A percentile compares a stretch with the other conserved stretches of the same genome.
Conservation (phyloP, 257 asterid genomes). For the Nicotiana noctiflora region DNA sequence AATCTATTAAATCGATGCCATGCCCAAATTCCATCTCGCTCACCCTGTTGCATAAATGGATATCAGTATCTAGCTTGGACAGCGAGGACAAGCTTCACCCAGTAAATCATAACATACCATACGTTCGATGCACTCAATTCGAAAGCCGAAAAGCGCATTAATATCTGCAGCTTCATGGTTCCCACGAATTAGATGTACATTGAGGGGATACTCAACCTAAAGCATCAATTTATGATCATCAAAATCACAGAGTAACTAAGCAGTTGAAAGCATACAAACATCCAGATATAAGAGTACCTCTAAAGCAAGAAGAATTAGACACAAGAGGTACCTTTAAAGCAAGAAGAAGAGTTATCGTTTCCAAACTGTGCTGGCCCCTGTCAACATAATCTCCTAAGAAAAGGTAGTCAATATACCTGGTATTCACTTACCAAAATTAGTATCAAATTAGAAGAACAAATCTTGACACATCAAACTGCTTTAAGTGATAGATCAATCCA, state of each 20-base stretch:
- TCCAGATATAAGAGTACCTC: slow-evolving; percentile 39
- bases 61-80: not conserved
- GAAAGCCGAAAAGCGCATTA: slow-evolving; percentile 96
- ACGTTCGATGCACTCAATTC: slow-evolving; percentile 98
- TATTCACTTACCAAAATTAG: slow-evolving; percentile 23
- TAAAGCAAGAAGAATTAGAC: slow-evolving; percentile 62
- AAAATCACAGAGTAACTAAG: not conserved
- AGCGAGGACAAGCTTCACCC: not conserved
- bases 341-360: slow-evolving; percentile 86
- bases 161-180: slow-evolving; percentile 99
- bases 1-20: slow-evolving; percentile 96
- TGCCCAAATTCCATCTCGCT: slow-evolving; percentile 98
- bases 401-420: slow-evolving; percentile 94
- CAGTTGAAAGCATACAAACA: not conserved
- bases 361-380: slow-evolving; percentile 99
- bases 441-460: not conserved
- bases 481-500: not conserved
- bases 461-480: not conserved
- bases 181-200: slow-evolving; percentile 92
- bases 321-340: slow-evolving; percentile 64
- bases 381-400: slow-evolving; percentile 99
- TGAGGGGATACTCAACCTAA: slow-evolving; percentile 83
- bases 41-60: slow-evolving; percentile 60
- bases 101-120: slow-evolving; percentile 42
- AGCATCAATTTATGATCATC: slow-evolving; percentile 7